phyloP scores from a whole-genome alignment of 129 eudicot species.

The Smallanthus sonchifolius region DNA sequence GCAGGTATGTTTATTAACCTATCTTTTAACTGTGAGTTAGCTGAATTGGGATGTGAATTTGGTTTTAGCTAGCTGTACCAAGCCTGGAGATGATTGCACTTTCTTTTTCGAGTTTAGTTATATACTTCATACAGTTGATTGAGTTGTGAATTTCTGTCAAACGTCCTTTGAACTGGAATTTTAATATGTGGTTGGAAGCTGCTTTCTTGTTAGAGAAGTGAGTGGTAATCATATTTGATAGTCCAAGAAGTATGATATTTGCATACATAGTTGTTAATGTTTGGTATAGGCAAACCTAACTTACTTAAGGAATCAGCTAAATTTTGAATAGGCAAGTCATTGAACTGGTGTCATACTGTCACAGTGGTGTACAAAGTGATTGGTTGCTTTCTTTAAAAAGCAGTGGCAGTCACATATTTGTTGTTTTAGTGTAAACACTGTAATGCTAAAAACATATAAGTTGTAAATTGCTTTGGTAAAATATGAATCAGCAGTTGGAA shows the following conservation, averaged over 20 bases:
- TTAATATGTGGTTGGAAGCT: neutral
- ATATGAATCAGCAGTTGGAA: neutral
- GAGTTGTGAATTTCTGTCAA: conserved; percentile 4
- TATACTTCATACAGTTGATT: neutral
- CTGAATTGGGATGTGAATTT: neutral
- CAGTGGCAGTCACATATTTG: neutral
- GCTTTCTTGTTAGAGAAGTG: neutral
- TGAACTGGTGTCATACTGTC: neutral
- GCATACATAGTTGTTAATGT: neutral
- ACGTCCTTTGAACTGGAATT: neutral
- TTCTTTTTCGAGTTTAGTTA: neutral
- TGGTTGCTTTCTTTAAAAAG: neutral
- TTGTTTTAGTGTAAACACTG: neutral
- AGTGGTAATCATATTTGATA: neutral
- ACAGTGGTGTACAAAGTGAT: neutral
- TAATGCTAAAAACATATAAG: neutral
- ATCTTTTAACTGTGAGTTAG: neutral
- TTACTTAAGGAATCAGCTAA: neutral
- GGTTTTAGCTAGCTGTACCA: neutral
- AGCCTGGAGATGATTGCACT: neutral
- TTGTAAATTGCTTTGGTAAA: neutral
- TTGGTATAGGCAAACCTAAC: neutral
- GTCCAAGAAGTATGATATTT: neutral
- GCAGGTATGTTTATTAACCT: neutral
- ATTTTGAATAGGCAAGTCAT: neutral